Evolutionary conservation across 2,329 filamentous ascomycete genomes (phyloP).

Genomic region (Colletotrichum ledebouriae): DNA sequence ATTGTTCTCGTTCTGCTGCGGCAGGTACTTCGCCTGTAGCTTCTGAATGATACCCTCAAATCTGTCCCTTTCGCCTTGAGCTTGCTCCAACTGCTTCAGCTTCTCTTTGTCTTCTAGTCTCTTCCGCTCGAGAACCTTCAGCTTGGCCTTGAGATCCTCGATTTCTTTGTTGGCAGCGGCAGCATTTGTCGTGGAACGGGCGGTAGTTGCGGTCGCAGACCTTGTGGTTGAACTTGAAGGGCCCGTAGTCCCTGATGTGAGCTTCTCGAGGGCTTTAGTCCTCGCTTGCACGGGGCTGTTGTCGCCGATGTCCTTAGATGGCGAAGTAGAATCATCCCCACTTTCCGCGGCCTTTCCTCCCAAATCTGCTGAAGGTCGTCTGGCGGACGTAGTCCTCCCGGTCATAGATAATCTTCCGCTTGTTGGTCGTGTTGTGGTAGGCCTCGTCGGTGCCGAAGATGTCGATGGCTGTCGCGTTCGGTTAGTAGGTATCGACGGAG

Average conservation of each 20-base stretch:
- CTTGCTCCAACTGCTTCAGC: constrained; percentile 80
- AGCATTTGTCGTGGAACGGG: constrained; percentile 54
- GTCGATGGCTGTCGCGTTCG: constrained; percentile 60
- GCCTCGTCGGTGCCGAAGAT: constrained; percentile 51
- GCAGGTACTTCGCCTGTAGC: constrained; percentile 88
- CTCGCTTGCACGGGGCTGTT: constrained; percentile 66
- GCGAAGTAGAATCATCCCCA: constrained; percentile 58
- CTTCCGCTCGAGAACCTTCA: constrained; percentile 90
- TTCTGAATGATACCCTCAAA: constrained; percentile 91
- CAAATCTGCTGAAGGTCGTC: constrained; percentile 63
- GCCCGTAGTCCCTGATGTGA: constrained; percentile 55
- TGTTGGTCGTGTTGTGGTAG: constrained; percentile 53
- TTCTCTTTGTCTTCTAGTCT: constrained; percentile 87
- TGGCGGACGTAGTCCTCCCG: constrained; percentile 54
- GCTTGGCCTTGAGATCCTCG: constrained; percentile 89
- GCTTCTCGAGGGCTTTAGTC: constrained; percentile 65
- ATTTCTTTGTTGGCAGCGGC: constrained; percentile 74
- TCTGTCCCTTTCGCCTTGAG: constrained; percentile 82
- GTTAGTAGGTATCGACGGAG: constrained; percentile 66
- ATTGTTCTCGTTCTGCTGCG: constrained; percentile 82
- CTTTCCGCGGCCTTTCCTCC: constrained; percentile 55
- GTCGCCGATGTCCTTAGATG: constrained; percentile 65
- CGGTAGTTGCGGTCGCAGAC: constrained; percentile 49
- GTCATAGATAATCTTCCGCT: constrained; percentile 58
- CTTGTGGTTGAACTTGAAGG: constrained; percentile 49